phyloP scores from a whole-genome alignment of 257 asterid genomes.

The Capsicum rhomboideum region DNA sequence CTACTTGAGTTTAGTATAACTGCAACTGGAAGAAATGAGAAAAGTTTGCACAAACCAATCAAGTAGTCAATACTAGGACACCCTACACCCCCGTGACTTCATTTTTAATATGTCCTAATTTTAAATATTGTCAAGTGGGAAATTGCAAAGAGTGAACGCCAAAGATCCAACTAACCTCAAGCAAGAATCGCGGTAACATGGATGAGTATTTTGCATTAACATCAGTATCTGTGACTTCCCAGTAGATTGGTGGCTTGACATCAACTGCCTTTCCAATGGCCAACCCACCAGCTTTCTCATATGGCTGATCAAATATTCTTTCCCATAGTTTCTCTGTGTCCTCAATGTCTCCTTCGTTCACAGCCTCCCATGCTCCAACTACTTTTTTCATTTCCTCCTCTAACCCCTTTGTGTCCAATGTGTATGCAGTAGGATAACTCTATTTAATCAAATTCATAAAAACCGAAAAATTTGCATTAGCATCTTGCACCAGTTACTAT shows the following conservation, averaged over 20 bases:
- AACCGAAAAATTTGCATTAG: background rate
- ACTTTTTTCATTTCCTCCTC: constrained; percentile 52
- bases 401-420: constrained; percentile 54
- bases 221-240: constrained; percentile 55
- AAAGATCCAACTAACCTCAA: constrained; percentile 52
- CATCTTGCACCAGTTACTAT: constrained; percentile 6
- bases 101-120: background rate
- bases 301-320: constrained; percentile 64
- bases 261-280: constrained; percentile 23
- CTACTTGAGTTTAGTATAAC: background rate
- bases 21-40: background rate
- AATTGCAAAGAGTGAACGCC: background rate
- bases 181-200: constrained; percentile 66
- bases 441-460: constrained; percentile 19
- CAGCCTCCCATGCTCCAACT: constrained; percentile 35
- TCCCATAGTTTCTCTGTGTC: constrained; percentile 70
- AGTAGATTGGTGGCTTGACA: constrained; percentile 46
- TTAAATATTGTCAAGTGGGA: background rate
- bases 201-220: constrained; percentile 69
- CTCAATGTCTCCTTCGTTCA: constrained; percentile 34
- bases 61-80: background rate
- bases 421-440: constrained; percentile 90
- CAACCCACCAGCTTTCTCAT: constrained; percentile 75
- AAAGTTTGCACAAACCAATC: background rate
- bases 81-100: background rate